A percentile compares a stretch with the other conserved stretches of the same genome.
Evolutionary conservation across 163 green algal genomes (phyloP).

Genomic region (Chlorella variabilis): DNA sequence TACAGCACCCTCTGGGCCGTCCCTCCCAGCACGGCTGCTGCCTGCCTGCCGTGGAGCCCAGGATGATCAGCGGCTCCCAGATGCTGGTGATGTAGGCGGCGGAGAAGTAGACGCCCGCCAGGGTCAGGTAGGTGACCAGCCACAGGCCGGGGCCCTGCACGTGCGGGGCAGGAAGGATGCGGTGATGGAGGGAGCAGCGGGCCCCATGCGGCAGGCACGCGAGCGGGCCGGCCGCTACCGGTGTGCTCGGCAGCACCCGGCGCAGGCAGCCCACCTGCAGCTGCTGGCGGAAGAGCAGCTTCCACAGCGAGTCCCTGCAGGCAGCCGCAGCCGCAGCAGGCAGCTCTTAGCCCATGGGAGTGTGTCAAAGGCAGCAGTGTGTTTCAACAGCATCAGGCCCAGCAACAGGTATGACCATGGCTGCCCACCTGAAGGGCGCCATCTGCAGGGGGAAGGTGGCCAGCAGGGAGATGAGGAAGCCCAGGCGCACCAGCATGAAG

Average conservation of each 20-base stretch:
- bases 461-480: slow-evolving; percentile 41
- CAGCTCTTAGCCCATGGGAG: no score
- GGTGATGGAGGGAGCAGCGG: neutral
- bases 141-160: slow-evolving; percentile 33
- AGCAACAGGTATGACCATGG: no score
- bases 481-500: slow-evolving; percentile 44
- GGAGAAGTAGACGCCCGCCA: slow-evolving; percentile 17
- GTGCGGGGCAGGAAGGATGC: neutral
- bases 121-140: slow-evolving; percentile 38
- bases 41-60: slow-evolving; percentile 44
- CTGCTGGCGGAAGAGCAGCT: slow-evolving; percentile 48
- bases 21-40: no score
- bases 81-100: slow-evolving; percentile 42
- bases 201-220: neutral
- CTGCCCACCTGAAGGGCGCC: slow-evolving; percentile 32
- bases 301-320: slow-evolving; percentile 35
- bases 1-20: no score
- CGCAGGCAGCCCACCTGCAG: slow-evolving; percentile 29
- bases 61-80: slow-evolving; percentile 41
- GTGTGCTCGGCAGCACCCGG: no score
- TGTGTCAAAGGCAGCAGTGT: neutral
- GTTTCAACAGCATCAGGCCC: neutral
- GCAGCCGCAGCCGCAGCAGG: neutral
- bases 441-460: slow-evolving; percentile 48
- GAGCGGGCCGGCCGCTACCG: neutral